Evolutionary conservation across 129 eudicot genomes (phyloP).

Genomic region (carrot (Daucus carota)): DH1_v3.0 NC_030386.2:25009501-25010000

Average conservation of each 20-base stretch:
- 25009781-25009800: slow-evolving; percentile 64
- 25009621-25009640: slow-evolving; percentile 58
- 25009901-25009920: not conserved
- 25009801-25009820: slow-evolving; percentile 61
- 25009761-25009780: slow-evolving; percentile 84
- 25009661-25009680: slow-evolving; percentile 66
- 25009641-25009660: slow-evolving; percentile 55
- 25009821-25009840: slow-evolving; percentile 53
- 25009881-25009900: not conserved
- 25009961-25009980: slow-evolving; percentile 64
- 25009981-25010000: slow-evolving; percentile 92
- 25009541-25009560: not conserved
- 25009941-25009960: slow-evolving; percentile 83
- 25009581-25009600: not conserved
- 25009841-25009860: slow-evolving; percentile 56
- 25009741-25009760: slow-evolving; percentile 59
- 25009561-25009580: not conserved
- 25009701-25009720: slow-evolving; percentile 75
- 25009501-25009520: not conserved
- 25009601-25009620: slow-evolving; percentile 12
- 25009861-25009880: slow-evolving; percentile 14
- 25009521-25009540: not conserved
- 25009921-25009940: slow-evolving; percentile 39
- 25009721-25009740: slow-evolving; percentile 56
- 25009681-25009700: slow-evolving; percentile 74